Conservation (phyloP, 2,329 filamentous ascomycete species). For the Decorospora gaudefroyi region DNA sequence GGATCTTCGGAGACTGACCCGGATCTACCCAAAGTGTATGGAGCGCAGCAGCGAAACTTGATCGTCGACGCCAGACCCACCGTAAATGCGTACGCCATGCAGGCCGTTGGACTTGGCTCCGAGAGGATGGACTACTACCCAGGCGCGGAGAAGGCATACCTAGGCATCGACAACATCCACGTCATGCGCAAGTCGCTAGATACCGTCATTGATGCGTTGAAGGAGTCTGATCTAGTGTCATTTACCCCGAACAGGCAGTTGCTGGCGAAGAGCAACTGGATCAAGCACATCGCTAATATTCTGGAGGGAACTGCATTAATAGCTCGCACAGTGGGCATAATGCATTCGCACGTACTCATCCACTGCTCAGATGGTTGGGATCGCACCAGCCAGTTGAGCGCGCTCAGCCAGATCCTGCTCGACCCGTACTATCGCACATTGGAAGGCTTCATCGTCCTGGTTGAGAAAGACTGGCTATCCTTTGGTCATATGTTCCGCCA, state of each 20-base stretch:
- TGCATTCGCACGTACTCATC: conserved; percentile 92
- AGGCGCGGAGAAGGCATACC: conserved; percentile 85
- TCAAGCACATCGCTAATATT: conserved; percentile 84
- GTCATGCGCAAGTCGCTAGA: conserved; percentile 93
- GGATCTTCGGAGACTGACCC: conserved; percentile 46
- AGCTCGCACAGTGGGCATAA: conserved; percentile 83
- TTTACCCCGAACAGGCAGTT: conserved; percentile 80
- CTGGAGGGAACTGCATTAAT: conserved; percentile 85
- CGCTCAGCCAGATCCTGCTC: conserved; percentile 87
- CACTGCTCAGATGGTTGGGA: conserved; percentile 99
- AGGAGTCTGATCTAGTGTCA: conserved; percentile 86
- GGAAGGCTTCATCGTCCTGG: conserved; percentile 88
- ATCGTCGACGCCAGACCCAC: conserved; percentile 95
- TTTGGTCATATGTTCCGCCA: conserved; percentile 98
- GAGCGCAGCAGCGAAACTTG: conserved; percentile 88
- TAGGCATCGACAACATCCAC: conserved; percentile 98
- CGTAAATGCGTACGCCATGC: conserved; percentile 93
- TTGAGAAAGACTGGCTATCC: conserved; percentile 97
- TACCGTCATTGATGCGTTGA: conserved; percentile 85
- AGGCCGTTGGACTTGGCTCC: conserved; percentile 87
- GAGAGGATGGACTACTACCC: conserved; percentile 99
- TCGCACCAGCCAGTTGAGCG: conserved; percentile 90
- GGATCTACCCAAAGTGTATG: conserved; percentile 65
- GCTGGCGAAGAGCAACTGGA: conserved; percentile 83
- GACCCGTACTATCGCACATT: conserved; percentile 95